Evolutionary conservation across 805 yeast genomes (phyloP), one percentile per base, ranked within the genome.

Genomic region (Ogataea degrootiae): DNA sequence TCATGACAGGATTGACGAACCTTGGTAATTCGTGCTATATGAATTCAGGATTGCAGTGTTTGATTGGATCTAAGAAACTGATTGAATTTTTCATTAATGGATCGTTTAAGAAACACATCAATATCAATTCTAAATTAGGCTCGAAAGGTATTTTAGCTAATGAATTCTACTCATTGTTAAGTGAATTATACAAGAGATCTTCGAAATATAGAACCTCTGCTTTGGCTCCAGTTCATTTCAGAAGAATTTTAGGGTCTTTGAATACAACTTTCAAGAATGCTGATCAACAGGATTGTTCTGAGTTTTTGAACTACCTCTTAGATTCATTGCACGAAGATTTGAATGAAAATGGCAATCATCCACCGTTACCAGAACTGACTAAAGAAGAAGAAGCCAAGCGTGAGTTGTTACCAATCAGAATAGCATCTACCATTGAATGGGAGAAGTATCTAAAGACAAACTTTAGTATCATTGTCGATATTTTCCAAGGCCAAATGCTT

Each of bases 21-120:
- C 70, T 91, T 51, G 96, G 97, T 2, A 92, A 92, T 59, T 86
- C 96, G 0, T 91, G 97, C 64, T 91, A 91, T 65, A 85, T 91
- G 90, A 91, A 91, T 66, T 85, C 96, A 55, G 75, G 86, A 3
- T 65, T 91, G n/a, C 98, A 91, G 67, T 88, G 97, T 63, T 63
- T 92, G 34, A 74, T 83, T 4, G 91, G 92, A 0, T 82, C 92
- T 0, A 80, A 80, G 1, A 82, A 80, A 49, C 67, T 91, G 26
- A 74, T 83, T 3, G 72, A 70, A 41, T 79, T 85, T 47, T 86
- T 91, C 58, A 68, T 83, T 39, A 67, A 74, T 52, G 82, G 80
- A 14, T 66, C 79, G 0, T 89, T 82, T 65, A 74, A 75, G 51
- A 75, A 75, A 46, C 85, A 84, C 61, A 82, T 91, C 43, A 90